Conservation (phyloP, 805 yeast species). For the Maudiozyma turicensis region DNA sequence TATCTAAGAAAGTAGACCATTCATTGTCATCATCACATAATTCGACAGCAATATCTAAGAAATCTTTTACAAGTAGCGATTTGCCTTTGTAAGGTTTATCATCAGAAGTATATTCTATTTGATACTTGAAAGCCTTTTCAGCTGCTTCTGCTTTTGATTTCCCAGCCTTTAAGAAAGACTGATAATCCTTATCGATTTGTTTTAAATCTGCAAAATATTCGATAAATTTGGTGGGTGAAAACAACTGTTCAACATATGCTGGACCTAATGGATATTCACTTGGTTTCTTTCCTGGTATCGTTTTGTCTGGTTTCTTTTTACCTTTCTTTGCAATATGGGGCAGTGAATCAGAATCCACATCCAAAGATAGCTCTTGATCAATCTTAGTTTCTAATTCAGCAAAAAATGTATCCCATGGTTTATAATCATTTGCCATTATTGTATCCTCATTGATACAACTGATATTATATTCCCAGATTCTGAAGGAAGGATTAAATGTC, state of each 20-base stretch:
- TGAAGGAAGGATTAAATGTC: conserved; percentile 71
- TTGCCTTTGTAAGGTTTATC: conserved; percentile 47
- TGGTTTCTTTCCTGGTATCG: conserved; percentile 57
- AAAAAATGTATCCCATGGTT: conserved; percentile 56
- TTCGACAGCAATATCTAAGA: conserved; percentile 47
- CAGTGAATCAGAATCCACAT: too few relatives aligned
- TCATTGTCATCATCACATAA: conserved; percentile 41
- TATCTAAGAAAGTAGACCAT: conserved; percentile 49
- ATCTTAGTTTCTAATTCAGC: conserved; percentile 34
- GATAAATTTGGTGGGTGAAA: conserved; percentile 62
- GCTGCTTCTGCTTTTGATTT: conserved; percentile 46
- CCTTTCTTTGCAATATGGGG: conserved; percentile 8
- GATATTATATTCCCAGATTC: conserved; percentile 81
- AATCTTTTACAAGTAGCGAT: conserved; percentile 49
- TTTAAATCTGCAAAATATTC: conserved; percentile 66
- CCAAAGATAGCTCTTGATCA: conserved; percentile 8
- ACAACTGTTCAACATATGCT: conserved; percentile 59
- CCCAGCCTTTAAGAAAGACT: conserved; percentile 44
- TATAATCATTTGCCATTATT: conserved; percentile 7
- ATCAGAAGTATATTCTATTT: conserved; percentile 62
- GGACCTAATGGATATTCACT: conserved; percentile 52
- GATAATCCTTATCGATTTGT: conserved; percentile 34
- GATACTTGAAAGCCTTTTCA: conserved; percentile 41
- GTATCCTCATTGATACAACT: conserved; percentile 35
- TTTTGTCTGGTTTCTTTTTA: conserved; percentile 38